A percentile compares a stretch with the other conserved stretches of the same genome.
These are phyloP conservation scores for Groenewaldozyma auringiensis DNA, from an alignment of 1,139 yeast species.

Conservation along the genomic window DNA sequence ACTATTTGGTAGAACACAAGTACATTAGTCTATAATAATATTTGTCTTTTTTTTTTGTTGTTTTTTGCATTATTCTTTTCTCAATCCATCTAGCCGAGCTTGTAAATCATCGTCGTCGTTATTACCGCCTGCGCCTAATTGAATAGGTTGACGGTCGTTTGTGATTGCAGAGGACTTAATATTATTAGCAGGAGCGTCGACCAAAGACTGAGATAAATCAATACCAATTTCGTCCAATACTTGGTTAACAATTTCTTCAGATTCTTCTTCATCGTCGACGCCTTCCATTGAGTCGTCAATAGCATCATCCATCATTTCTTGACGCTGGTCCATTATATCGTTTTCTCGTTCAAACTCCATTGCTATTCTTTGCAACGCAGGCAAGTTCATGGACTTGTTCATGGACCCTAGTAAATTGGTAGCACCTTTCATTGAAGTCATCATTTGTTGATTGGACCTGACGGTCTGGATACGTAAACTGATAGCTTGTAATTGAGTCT, in stretches of 20 bases:
- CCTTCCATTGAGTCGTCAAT: slow-evolving; percentile 92
- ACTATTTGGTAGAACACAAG: slow-evolving; percentile 51
- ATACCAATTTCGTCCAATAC: slow-evolving; percentile 96
- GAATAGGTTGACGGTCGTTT: background rate
- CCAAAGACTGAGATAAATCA: slow-evolving; percentile 59
- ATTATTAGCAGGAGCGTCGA: slow-evolving; percentile 57
- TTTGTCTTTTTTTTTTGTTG: background rate
- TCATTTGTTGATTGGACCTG: slow-evolving; percentile 92
- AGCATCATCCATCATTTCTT: slow-evolving; percentile 97
- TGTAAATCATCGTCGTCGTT: slow-evolving; percentile 77
- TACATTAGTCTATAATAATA: slow-evolving; percentile 4
- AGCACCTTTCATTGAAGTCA: slow-evolving; percentile 93
- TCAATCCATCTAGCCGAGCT: slow-evolving; percentile 77
- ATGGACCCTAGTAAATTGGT: slow-evolving; percentile 72
- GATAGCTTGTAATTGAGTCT: slow-evolving; percentile 91
- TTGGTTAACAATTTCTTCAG: slow-evolving; percentile 84
- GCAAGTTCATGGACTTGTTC: slow-evolving; percentile 86
- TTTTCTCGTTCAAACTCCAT: slow-evolving; percentile 93
- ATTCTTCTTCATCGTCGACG: slow-evolving; percentile 74
- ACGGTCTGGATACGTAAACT: slow-evolving; percentile 86
- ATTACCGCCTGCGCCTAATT: slow-evolving; percentile 34
- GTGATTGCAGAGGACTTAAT: slow-evolving; percentile 26
- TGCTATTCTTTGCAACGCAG: slow-evolving; percentile 80
- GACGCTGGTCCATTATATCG: slow-evolving; percentile 97
- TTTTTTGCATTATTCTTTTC: slow-evolving; percentile 34